Evolutionary conservation across 73 alveolate species (phyloP), one percentile per base, ranked within the genome.

Genomic region (Breviolum minutum): DNA sequence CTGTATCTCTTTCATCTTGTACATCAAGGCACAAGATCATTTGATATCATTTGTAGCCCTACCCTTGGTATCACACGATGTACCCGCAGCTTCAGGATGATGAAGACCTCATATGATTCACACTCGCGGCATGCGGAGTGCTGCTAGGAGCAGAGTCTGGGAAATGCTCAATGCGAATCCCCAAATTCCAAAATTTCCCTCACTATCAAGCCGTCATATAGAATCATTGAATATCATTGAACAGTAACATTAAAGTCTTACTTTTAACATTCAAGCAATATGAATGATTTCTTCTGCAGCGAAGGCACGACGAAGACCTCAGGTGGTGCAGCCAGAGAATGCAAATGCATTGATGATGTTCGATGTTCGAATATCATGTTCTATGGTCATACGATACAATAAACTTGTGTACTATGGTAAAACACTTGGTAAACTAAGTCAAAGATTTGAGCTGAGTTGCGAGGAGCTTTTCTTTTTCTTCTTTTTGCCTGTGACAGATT

Each of bases 391-490:
- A 76, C 8, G 22, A 54, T 20, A 26, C n/a, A 22, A 26, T 54
- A 19, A 76, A 76, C 62, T 6, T 7, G 61, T n/a, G 24, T 16
- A 76, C 54, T 54, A 40, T 76, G 62, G 22, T 20, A n/a, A 4
- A n/a, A 10, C 86, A 76, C n/a, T 24, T 54, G 20, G 62, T n/a
- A 29, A 29, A n/a, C 22, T 11, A 80, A 32, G 16, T 63, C 26
- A 79, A 24, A 17, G 64, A 12, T 9, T 7, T 17, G 16, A 27
- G 95, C 79, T 71, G 74, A 62, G 85, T 13, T 8, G 79, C 98
- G 98, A 92, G 22, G 98, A 92, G n/a, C 91, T 74, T 54, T 73
- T 91, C 79, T 76, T 92, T 26, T 92, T 92, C 64, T 74, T 84
- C 90, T 92, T 92, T 19, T 92, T 92, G 54, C 83, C 83, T 76